Base-by-base conservation (phyloP, 2,329 filamentous ascomycete species). In the Aaosphaeria pasadenensis region DNA sequence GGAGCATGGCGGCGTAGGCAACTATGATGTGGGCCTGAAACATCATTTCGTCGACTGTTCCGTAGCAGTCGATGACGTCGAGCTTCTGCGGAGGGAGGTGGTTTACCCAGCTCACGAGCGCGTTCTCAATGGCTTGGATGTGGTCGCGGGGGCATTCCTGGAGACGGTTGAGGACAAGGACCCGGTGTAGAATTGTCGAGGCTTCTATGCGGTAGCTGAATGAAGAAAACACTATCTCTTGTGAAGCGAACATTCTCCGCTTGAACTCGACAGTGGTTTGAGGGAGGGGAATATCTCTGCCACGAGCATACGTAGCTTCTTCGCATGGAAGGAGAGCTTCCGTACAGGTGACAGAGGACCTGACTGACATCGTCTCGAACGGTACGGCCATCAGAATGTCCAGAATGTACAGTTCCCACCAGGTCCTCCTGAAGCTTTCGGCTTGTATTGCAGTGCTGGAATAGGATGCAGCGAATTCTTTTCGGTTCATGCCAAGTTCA, bases 1-100 rank as follows among this genome's bases (percentile, higher is more conserved):
- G 35, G 11, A 58, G 48, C 11, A 58, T 57, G 2, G 46, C 53
- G 36, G 41, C 44, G 45, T 54, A 57, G 11, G 55, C 75, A 41
- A 82, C 74, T 59, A 94, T 86, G 80, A 91, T 89, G 52, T 88
- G 85, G 1, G 88, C 89, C 65, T 94, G 88, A 69, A 95, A 94
- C 74, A 95, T 85, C 81, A 94, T 87, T 70, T 94, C 88, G 64
- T 95, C 90, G 4, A 90, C 39, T 31, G 82, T 77, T 17, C 88
- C 86, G 55, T 85, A 81, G 47, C 80, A 80, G 49, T 81, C 80
- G 45, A 91, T 71, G 24, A 88, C 77, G 51, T 88, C 81, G 45
- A 77, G 77, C 71, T 92, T 94, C 11, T 77, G 77, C 11, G 78
- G 75, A 0, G 90, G 90, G 1, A 95, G 74, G 60, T 91, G 87